Evolutionary conservation across 2,329 filamentous ascomycete species (phyloP), one percentile per base, ranked within the genome.

Genomic region (Claviceps sp.): DNA sequence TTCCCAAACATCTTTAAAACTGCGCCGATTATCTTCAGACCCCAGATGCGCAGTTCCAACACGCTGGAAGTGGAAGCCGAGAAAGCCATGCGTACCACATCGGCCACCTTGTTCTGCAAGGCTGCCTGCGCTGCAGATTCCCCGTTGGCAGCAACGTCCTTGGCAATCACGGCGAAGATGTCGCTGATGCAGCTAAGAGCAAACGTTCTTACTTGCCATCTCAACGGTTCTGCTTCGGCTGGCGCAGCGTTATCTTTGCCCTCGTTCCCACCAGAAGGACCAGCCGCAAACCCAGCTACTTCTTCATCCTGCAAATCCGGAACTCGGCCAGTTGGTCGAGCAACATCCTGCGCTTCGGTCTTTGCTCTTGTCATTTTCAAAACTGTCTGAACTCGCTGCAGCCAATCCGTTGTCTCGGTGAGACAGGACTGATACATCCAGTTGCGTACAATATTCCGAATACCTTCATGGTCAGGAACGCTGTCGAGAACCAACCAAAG

Each of bases 1-100:
- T 89, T 91, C 50, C 93, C 93, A 70, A 98, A 98, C 75, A 96
- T 88, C 73, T 90, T 95, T 49, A 98, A 73, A 9, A 97, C 82
- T 52, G 90, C 87, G 54, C 95, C 90, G 51, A 98, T 89, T 51
- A 98, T 95, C 65, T 90, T 90, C 56, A 98, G 70, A 26, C 93
- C 93, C 74, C 89, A 88, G 40, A 98, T 84, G 26, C 93, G 80
- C 53, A 98, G 76, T 61, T 95, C 86, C 23, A 95, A 79, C 0
- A 98, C 90, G 57, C 86, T 88, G 2, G 91, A 91, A 0, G 93
- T 98, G 1, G 91, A 97, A 0, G 93, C 93, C 11, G 93, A 96
- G 67, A 98, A 98, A 0, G 93, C 91, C 77, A 97, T 95, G 49
- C 89, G 83, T 53, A 98, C 88, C 23, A 98, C 87, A 65, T 98